Evolutionary conservation across 331 rosid genomes (phyloP), one percentile per base, ranked within the genome.

Genomic region (Stylosanthes scabra): DNA sequence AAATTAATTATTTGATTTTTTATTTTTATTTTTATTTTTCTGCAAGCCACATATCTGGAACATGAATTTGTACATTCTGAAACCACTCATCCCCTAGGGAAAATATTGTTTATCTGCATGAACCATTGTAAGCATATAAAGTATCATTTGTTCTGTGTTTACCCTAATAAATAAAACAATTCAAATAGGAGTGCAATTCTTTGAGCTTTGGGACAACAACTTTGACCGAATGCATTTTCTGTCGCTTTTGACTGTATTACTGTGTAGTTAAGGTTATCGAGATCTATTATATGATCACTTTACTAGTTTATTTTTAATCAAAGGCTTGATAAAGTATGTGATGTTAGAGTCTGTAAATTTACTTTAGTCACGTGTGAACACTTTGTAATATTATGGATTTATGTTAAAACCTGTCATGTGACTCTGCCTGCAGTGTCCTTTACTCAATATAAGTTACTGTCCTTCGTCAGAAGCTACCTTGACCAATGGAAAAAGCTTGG

Each of bases 391-490:
- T 67, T 51, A 52, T 52, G 8, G 9, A 2, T 52, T 52, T 52
- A 62, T 65, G 10, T 75, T 83, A 37, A 83, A 68, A 68, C 54
- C 37, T 8, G 28, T 78, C 57, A 13, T 68, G 77, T 68, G 77
- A 68, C 75, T 71, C 41, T 83, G 72, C 70, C 80, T 61, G 68
- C 91, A 93, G 98, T 93, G 98, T 78, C 95, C 92, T 71, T 97
- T 93, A 80, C 84, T 94, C 66, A 94, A 94, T 83, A 73, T 94
- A 86, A 94, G 99, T 78, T 89, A 89, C 72, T 94, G 99, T 72
- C 97, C 99, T 78, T 80, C 96, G 14, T 87, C 97, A 76, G 99
- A 91, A 91, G 80, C 82, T 74, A 78, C 76, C 68, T 83, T 94
- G 75, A 81, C 85, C 61, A 80, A 84, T 65, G 88, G 89, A 44